Percentiles rank a stretch among this genome's conserved stretches.
phyloP scores from a whole-genome alignment of 1,284 basidiomycete species.

The Coniferiporia weirii region DNA sequence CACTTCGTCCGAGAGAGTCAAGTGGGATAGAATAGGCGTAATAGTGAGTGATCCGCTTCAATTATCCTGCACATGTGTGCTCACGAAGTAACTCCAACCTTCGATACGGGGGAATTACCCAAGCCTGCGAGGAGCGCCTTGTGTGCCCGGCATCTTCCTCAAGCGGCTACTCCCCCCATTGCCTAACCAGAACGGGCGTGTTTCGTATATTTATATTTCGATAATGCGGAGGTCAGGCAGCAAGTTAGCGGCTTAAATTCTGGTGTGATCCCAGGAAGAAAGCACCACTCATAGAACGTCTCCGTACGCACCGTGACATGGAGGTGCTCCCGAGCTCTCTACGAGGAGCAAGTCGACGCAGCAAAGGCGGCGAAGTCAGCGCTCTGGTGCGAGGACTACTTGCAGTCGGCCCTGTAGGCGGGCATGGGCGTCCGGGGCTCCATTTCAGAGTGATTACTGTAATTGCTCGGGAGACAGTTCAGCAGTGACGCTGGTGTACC shows the following conservation, averaged over 20 bases:
- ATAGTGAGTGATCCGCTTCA: too few relatives aligned
- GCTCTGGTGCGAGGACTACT: not conserved
- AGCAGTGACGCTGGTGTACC: not conserved
- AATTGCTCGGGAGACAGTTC: not conserved
- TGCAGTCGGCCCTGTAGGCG: not conserved
- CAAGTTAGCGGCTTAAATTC: not conserved
- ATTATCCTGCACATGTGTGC: not conserved
- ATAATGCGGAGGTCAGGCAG: not conserved
- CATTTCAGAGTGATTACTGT: not conserved
- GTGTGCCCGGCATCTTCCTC: constrained; percentile 13
- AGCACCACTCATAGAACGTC: not conserved
- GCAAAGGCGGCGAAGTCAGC: constrained; percentile 1
- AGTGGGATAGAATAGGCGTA: not conserved
- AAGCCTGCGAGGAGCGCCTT: constrained; percentile 8
- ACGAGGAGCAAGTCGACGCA: not conserved
- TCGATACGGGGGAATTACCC: constrained; percentile 21
- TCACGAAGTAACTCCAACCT: constrained; percentile 24
- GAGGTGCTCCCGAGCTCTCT: constrained; percentile 6
- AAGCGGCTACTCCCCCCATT: constrained; percentile 20
- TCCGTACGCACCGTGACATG: not conserved
- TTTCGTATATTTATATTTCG: constrained; percentile 5
- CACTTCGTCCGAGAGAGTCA: not conserved
- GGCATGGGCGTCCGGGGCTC: not conserved
- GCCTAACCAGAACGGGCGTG: constrained; percentile 15
- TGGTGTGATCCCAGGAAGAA: not conserved